A percentile compares a stretch with the other conserved stretches of the same genome.
These are phyloP conservation scores for Seminavis robusta DNA, from an alignment of 108 stramenopile genomes.

Conservation along the genomic window DNA sequence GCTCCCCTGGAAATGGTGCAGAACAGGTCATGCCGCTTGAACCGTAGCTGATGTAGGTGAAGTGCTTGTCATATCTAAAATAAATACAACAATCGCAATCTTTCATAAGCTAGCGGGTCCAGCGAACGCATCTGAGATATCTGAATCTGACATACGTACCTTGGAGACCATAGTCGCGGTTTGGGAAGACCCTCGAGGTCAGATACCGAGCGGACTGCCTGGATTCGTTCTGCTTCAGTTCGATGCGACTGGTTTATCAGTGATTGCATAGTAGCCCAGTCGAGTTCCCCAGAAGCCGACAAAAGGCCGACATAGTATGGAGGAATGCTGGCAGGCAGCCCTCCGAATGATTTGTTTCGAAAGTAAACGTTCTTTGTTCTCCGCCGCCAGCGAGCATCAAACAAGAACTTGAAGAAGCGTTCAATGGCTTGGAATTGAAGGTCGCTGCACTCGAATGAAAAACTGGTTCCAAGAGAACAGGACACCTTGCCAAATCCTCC, in stretches of 20 bases:
- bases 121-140: no score
- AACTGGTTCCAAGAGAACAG: constrained; percentile 9
- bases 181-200: neutral
- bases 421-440: constrained; percentile 11
- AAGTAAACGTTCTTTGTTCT: constrained; percentile 20
- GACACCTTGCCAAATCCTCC: constrained; percentile 35
- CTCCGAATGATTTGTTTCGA: constrained; percentile 7
- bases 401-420: constrained; percentile 31
- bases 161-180: constrained; percentile 42
- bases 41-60: constrained; percentile 38
- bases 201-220: constrained; percentile 9
- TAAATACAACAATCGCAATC: no score
- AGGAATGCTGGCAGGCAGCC: no score
- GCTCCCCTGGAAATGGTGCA: constrained; percentile 21
- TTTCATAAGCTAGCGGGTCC: no score
- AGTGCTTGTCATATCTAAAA: constrained; percentile 9
- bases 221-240: constrained; percentile 21
- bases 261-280: constrained; percentile 37
- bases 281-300: constrained; percentile 14
- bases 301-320: constrained; percentile 42
- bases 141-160: no score
- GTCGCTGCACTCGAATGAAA: constrained; percentile 1
- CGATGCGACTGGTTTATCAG: constrained; percentile 32
- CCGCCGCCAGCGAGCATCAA: constrained; percentile 49
- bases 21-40: constrained; percentile 20